A percentile compares a stretch with the other conserved stretches of the same genome.
Conservation (phyloP, 1,139 yeast species). For the Pichia sp. region DNA sequence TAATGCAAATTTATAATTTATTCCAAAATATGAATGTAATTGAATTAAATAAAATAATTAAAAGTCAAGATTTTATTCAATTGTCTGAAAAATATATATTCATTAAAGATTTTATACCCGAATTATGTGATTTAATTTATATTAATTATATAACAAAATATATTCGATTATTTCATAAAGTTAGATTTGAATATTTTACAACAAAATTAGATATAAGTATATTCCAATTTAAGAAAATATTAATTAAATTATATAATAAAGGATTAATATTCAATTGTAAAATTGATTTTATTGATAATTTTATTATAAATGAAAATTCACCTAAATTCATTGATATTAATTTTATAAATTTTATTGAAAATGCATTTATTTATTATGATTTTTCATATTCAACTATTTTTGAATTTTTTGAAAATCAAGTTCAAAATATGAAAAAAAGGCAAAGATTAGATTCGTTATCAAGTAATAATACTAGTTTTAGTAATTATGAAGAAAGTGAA, state of each 20-base stretch:
- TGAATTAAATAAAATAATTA: slow-evolving; percentile 29
- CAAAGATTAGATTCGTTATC: too few relatives aligned
- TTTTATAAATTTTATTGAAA: slow-evolving; percentile 1
- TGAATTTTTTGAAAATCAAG: background rate
- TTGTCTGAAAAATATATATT: slow-evolving; percentile 31
- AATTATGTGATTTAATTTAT: slow-evolving; percentile 26
- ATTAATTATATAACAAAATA: slow-evolving; percentile 18
- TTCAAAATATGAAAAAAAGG: background rate
- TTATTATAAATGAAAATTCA: background rate
- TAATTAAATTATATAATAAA: slow-evolving; percentile 36
- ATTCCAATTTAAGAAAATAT: slow-evolving; percentile 19
- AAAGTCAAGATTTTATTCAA: slow-evolving; percentile 22
- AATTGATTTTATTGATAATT: slow-evolving; percentile 40
- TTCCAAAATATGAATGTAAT: slow-evolving; percentile 22
- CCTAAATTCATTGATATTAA: slow-evolving; percentile 1
- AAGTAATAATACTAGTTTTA: too few relatives aligned
- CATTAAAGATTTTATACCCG: slow-evolving; percentile 30
- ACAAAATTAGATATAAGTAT: slow-evolving; percentile 15
- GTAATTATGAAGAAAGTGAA: too few relatives aligned
- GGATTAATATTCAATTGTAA: slow-evolving; percentile 40
- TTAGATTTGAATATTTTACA: slow-evolving; percentile 18
- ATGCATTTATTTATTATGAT: slow-evolving; percentile 3
- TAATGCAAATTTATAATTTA: slow-evolving; percentile 23
- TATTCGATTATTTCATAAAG: slow-evolving; percentile 17
- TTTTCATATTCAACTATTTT: background rate